Base-by-base conservation (phyloP, 179 eudicot species). In the Pouteria campechiana region DNA sequence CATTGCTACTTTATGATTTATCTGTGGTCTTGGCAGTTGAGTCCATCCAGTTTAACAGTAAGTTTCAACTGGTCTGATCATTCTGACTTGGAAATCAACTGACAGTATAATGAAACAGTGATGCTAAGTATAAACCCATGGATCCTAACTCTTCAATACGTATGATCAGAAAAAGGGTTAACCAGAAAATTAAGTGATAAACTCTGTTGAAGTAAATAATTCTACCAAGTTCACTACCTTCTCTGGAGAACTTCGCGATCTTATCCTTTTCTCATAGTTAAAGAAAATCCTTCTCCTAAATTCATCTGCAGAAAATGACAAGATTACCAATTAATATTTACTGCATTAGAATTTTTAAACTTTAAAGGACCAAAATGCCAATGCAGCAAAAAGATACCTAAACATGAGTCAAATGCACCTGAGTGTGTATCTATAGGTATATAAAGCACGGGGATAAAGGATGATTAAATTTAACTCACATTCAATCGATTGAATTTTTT, bases 231-330 rank as follows among this genome's bases (percentile, higher is more conserved):
- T 8, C n/a, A 18, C 30, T 74, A 84, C 97, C 95, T 89, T 89
- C 52, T 84, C 86, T n/a, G 97, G 97, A 30, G 95, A 88, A 45
- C 95, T 89, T 48, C 54, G 61, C 28, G 55, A 32, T 46, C 97
- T 66, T 18, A 81, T 74, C 32, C 97, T 79, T 50, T 81, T 78
- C 34, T 89, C 97, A 9, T 89, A 84, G 59, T 84, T 89, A 46
- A 89, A 89, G 77, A 84, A 89, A 37, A 89, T 84, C 37, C 76
- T 81, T 63, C 48, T 75, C 59, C 95, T 59, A 41, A 73, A 78
- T 4, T 81, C 68, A 58, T 89, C 93, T 81, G 79, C 36, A 61
- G 53, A 11, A 23, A 24, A 21, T 20, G 32, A 17, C n/a, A 37
- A n/a, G 18, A 19, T 14, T 8, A 6, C 17, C 31, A 17, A 7